Base-by-base conservation (phyloP, 768 basidiomycete genomes). In the Trametes punicea region DNA sequence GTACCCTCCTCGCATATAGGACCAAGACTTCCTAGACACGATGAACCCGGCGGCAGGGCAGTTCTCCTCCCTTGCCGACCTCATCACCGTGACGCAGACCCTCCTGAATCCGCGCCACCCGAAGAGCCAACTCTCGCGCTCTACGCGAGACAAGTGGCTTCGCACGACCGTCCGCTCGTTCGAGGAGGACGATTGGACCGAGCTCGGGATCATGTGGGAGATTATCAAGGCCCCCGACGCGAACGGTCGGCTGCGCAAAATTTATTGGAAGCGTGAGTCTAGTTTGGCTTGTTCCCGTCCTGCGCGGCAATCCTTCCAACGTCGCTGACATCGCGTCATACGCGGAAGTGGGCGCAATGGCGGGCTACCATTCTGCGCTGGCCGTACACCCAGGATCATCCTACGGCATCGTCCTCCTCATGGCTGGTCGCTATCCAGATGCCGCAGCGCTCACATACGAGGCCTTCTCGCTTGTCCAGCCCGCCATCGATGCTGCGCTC, bases 1-100 rank as follows among this genome's bases (percentile, higher is more conserved):
- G n/a, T n/a, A n/a, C n/a, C n/a, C n/a, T n/a, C n/a, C n/a, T n/a
- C n/a, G n/a, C n/a, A n/a, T n/a, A n/a, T 38, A 78, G 72, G 77
- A 80, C 50, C 61, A 65, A 11, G 69, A 72, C 47, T 72, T 80
- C 54, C 55, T 65, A 16, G 75, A 76, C 46, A 63, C 71, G 0
- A 64, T 64, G 57, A 78, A 80, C 54, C 70, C 80, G 2, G 63
- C n/a, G 1, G 81, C 75, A 2, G 81, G 80, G 2, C 81, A 83
- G 58, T 79, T 77, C 61, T 73, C 75, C 57, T 81, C 80, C 0
- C 67, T 82, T 10, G 62, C 72, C 1, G 82, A 83, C 60, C 67
- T 79, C 5, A 64, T 65, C 11, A 75, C 64, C 4, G 46, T 79
- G 38, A 77, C 78, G 71, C 74, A 74, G 51, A 71, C 73, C 3